Evolutionary conservation across 805 yeast genomes (phyloP).

Genomic region (Ogataea paradorogensis): DNA sequence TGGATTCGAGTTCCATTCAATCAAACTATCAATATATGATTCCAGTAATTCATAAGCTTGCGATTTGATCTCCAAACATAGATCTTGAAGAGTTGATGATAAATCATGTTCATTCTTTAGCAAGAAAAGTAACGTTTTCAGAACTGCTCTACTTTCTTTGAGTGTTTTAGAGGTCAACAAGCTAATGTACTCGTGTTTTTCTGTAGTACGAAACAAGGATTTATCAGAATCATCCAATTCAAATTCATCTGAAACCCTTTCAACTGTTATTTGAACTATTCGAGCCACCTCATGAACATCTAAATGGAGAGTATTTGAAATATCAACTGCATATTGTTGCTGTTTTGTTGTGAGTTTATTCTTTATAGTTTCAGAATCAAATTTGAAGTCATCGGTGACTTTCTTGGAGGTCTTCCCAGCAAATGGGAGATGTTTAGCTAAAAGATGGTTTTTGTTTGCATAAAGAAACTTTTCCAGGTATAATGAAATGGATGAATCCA

Average conservation of each 20-base stretch:
- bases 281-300: constrained; percentile 48
- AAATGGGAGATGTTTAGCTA: constrained; percentile 19
- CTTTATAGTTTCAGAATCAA: constrained; percentile 13
- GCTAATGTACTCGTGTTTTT: constrained; percentile 34
- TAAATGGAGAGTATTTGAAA: constrained; percentile 39
- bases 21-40: constrained; percentile 25
- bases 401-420: constrained; percentile 1
- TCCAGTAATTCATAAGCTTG: constrained; percentile 30
- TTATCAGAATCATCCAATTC: constrained; percentile 19
- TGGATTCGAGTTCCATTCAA: constrained; percentile 9
- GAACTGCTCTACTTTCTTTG: constrained; percentile 49
- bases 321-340: constrained; percentile 38
- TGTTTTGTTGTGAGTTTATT: constrained; percentile 27
- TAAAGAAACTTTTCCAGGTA: constrained; percentile 13
- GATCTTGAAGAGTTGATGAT: constrained; percentile 33
- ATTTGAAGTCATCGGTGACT: constrained; percentile 8
- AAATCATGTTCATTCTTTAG: constrained; percentile 16
- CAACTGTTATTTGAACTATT: constrained; percentile 40
- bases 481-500: constrained; percentile 9
- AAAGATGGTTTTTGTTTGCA: constrained; percentile 13
- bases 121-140: constrained; percentile 41
- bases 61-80: constrained; percentile 37
- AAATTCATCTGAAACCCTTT: constrained; percentile 36
- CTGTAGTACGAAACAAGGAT: constrained; percentile 26
- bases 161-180: constrained; percentile 41